Conservation (phyloP, 345 rosid species). For the Pistacia integerrima region DNA sequence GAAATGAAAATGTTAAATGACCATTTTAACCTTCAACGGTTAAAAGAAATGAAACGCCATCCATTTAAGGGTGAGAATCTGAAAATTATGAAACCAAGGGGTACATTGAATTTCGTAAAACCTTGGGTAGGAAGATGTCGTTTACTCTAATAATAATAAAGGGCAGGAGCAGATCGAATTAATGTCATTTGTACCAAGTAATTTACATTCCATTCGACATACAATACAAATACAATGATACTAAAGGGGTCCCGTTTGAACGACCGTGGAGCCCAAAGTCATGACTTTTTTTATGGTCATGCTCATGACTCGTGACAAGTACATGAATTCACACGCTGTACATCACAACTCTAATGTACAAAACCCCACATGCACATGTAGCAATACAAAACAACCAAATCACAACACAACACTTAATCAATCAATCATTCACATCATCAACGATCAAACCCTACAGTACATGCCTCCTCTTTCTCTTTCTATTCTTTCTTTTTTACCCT, state of each 20-base stretch:
- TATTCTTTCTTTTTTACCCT: neutral
- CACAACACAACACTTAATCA: neutral
- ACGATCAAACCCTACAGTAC: neutral
- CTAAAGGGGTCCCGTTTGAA: constrained; percentile 31
- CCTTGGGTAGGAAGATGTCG: no score
- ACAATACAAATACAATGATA: constrained; percentile 14
- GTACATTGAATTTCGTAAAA: no score
- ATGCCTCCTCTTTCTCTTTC: neutral
- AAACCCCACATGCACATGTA: neutral
- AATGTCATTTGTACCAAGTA: no score
- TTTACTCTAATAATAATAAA: no score
- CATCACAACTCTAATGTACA: neutral
- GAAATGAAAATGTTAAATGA: no score
- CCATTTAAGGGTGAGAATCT: no score
- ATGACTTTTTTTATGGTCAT: constrained; percentile 17
- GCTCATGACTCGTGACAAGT: constrained; percentile 13
- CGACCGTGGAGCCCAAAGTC: constrained; percentile 31
- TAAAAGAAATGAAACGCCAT: no score
- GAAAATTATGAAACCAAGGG: no score
- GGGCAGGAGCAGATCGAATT: no score
- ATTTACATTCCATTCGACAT: no score
- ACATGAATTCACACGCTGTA: constrained; percentile 29
- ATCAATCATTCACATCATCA: neutral
- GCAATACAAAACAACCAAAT: neutral
- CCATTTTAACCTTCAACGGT: no score